Evolutionary conservation across 1,284 basidiomycete species (phyloP).

Genomic region (Irpex sp.): DNA sequence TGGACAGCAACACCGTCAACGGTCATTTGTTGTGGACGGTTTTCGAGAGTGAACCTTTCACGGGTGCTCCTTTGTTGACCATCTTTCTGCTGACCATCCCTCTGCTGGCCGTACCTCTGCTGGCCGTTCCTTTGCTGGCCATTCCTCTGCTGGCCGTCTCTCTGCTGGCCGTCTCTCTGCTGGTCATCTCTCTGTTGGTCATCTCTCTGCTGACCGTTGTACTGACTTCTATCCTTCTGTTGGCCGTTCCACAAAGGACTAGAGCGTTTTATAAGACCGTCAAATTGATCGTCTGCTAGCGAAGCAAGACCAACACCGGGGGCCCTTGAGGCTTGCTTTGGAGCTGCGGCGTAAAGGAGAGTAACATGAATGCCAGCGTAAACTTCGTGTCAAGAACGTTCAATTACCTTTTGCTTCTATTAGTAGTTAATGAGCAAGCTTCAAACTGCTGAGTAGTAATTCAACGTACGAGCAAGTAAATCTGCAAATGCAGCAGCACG

Average conservation of each 20-base stretch:
- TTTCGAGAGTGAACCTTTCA: background rate
- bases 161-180: background rate
- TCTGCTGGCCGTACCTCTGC: background rate
- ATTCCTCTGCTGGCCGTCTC: background rate
- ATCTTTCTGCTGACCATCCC: background rate
- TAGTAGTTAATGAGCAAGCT: background rate
- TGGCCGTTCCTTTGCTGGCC: background rate
- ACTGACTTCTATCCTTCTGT: background rate
- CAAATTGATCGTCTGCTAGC: constrained; percentile 15
- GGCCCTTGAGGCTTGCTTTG: background rate
- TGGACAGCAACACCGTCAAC: background rate
- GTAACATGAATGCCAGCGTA: background rate
- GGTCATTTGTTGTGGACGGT: background rate
- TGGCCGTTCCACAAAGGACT: too few species aligned
- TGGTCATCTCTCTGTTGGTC: too few species aligned
- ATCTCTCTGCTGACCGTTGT: background rate
- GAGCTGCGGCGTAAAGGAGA: background rate
- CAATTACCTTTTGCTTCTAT: background rate
- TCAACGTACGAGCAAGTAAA: constrained; percentile 9
- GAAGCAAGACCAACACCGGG: constrained; percentile 6
- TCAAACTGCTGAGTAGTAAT: background rate
- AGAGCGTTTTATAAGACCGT: background rate
- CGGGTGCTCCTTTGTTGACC: background rate
- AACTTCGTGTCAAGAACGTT: background rate
- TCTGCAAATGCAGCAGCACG: constrained; percentile 9